Conservation (phyloP, 345 rosid genomes). For the Syzygium aqueum region DNA sequence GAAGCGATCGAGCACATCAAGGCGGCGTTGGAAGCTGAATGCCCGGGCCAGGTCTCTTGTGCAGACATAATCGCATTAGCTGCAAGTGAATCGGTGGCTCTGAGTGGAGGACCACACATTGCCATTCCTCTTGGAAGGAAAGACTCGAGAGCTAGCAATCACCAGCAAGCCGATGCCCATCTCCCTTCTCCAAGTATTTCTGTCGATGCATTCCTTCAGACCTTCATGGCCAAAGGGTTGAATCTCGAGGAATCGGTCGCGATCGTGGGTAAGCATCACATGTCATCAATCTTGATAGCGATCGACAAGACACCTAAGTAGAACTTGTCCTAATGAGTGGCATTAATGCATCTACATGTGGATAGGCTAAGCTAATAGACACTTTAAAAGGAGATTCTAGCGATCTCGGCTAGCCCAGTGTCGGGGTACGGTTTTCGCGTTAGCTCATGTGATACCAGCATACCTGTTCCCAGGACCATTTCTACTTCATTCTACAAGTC, state of each 20-base stretch:
- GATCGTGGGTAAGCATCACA: constrained; percentile 8
- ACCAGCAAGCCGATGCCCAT: constrained; percentile 8
- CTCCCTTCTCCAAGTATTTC: constrained; percentile 14
- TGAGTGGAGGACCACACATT: constrained; percentile 24
- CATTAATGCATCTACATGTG: background rate
- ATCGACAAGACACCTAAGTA: background rate
- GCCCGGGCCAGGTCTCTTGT: constrained; percentile 25
- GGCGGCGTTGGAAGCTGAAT: constrained; percentile 1
- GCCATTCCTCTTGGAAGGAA: constrained; percentile 27
- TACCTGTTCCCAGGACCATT: background rate
- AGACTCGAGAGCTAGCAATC: constrained; percentile 15
- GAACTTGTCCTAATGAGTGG: background rate
- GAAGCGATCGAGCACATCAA: constrained; percentile 16
- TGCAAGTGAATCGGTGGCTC: constrained; percentile 22
- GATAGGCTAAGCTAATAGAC: background rate
- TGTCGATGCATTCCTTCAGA: constrained; percentile 14
- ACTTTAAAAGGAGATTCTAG: background rate
- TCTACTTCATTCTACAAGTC: no score
- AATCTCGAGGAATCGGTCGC: constrained; percentile 21
- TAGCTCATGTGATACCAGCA: background rate
- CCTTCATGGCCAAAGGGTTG: constrained; percentile 19
- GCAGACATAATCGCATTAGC: constrained; percentile 32
- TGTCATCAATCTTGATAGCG: background rate
- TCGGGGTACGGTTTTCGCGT: background rate
- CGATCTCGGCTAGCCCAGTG: background rate